Conservation (phyloP, 768 basidiomycete species). For the Kwoniella botswanensis region DNA sequence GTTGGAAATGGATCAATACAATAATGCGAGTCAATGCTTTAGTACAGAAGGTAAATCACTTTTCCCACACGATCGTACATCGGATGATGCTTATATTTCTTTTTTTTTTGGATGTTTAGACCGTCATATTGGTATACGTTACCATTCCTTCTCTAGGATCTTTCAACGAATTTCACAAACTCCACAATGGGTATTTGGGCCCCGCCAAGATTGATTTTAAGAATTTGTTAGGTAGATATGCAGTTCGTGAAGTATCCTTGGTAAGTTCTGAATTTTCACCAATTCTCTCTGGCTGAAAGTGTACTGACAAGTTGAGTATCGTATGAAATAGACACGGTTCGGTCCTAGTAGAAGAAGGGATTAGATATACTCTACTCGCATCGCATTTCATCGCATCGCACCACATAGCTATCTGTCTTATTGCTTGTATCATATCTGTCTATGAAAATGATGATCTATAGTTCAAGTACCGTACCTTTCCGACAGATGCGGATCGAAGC, state of each 20-base stretch:
- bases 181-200: conserved; percentile 34
- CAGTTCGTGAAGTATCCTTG: conserved; percentile 73
- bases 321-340: conserved; percentile 39
- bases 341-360: conserved; percentile 47
- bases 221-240: conserved; percentile 70
- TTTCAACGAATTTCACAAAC: conserved; percentile 57
- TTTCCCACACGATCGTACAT: neutral
- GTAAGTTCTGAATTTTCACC: conserved; percentile 25
- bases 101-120: conserved; percentile 62
- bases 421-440: neutral
- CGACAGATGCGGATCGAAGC: neutral
- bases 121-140: conserved; percentile 85
- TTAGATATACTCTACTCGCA: conserved; percentile 2
- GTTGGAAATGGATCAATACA: conserved; percentile 96
- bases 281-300: neutral
- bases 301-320: conserved; percentile 2
- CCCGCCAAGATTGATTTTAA: conserved; percentile 61
- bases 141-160: conserved; percentile 75
- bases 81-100: too few relatives aligned
- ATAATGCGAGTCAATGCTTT: conserved; percentile 95
- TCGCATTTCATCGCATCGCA: neutral
- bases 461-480: neutral
- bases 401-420: neutral
- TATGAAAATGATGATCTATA: neutral
- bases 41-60: conserved; percentile 79